These are phyloP conservation scores for Stylosanthes scabra DNA, from an alignment of 331 rosid species.

Conservation along the genomic window DNA sequence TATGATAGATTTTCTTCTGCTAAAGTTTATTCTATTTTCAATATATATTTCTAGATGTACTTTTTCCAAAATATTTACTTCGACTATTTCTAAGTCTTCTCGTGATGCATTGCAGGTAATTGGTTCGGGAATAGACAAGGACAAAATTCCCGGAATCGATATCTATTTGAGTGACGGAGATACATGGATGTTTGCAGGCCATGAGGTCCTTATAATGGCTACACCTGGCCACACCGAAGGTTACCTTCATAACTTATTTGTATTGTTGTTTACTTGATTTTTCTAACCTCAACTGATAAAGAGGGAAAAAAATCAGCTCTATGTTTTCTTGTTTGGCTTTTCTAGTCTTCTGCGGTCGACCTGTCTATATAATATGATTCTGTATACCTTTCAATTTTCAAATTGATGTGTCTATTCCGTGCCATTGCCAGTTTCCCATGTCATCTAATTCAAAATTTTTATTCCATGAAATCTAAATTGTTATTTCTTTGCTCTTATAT, in stretches of 20 bases:
- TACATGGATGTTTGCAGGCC: conserved; percentile 99
- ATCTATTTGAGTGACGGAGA: conserved; percentile 90
- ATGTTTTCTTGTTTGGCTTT: conserved; percentile 3
- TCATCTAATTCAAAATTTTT: background rate
- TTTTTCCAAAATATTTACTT: background rate
- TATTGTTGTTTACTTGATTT: conserved; percentile 11
- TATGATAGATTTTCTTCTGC: conserved; percentile 45
- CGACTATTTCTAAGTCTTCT: conserved; percentile 20
- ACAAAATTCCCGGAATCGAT: conserved; percentile 89
- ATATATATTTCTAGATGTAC: conserved; percentile 5
- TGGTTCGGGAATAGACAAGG: conserved; percentile 82
- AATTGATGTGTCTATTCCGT: no score
- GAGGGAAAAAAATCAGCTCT: background rate
- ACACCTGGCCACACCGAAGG: conserved; percentile 99
- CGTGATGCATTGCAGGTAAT: conserved; percentile 67
- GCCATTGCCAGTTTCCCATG: background rate
- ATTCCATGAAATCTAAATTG: conserved; percentile 13
- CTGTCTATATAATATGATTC: background rate
- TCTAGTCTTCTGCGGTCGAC: conserved; percentile 4
- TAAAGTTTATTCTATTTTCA: background rate
- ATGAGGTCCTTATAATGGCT: conserved; percentile 89
- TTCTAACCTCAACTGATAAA: conserved; percentile 11
- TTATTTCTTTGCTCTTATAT: conserved; percentile 3
- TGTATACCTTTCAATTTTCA: no score
- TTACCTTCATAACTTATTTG: conserved; percentile 41